Conservation (phyloP, 768 basidiomycete genomes). For the Amanita polypyramis region DNA sequence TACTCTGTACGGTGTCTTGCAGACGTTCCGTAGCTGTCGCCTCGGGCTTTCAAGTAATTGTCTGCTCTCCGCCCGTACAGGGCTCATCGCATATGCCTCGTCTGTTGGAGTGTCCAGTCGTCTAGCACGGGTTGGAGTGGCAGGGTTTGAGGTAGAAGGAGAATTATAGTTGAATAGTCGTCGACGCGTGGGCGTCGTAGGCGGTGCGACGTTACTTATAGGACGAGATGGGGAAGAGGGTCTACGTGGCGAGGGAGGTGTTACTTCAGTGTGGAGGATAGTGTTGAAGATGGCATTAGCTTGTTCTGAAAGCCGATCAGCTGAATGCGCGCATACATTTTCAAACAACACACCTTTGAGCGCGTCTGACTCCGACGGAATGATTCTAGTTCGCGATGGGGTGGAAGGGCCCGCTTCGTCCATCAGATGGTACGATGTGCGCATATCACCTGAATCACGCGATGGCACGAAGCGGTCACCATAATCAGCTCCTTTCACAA, state of each 20-base stretch:
- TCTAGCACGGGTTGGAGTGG: conserved; percentile 34
- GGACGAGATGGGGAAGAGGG: conserved; percentile 49
- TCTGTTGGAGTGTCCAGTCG: conserved; percentile 77
- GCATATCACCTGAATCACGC: conserved; percentile 50
- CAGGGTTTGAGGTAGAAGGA: conserved; percentile 46
- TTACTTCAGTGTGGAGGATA: conserved; percentile 69
- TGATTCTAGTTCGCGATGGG: conserved; percentile 50
- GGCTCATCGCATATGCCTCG: conserved; percentile 84
- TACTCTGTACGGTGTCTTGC: conserved; percentile 94
- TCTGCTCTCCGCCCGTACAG: conserved; percentile 77
- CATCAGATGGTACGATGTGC: conserved; percentile 58
- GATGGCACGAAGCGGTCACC: conserved; percentile 64
- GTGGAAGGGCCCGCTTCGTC: conserved; percentile 48
- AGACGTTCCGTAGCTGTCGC: conserved; percentile 69
- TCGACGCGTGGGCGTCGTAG: conserved; percentile 42
- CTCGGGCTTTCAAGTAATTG: conserved; percentile 78
- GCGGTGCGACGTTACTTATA: conserved; percentile 20
- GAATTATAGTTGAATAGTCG: conserved; percentile 65
- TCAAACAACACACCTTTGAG: conserved; percentile 43
- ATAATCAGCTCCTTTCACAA: conserved; percentile 28
- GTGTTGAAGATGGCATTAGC: conserved; percentile 75
- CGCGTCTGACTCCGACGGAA: conserved; percentile 66
- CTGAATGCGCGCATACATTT: not conserved
- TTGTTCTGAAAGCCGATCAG: conserved; percentile 43
- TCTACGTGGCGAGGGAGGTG: conserved; percentile 54